Conservation (phyloP, 1,284 basidiomycete genomes). For the Naganishia liquefaciens region DNA sequence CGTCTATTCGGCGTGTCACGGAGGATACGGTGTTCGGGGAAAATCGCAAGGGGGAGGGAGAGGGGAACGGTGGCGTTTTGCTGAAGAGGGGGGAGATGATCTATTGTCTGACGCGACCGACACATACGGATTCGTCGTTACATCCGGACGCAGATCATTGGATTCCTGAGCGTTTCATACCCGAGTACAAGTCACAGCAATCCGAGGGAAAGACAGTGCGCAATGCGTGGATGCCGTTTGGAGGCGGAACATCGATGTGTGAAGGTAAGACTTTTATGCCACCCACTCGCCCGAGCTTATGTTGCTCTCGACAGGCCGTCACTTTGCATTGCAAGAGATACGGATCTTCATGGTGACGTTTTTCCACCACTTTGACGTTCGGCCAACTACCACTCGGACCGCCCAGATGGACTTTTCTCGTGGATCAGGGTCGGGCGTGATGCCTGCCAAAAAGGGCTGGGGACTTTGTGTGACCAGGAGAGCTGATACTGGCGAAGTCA, state of each 20-base stretch:
- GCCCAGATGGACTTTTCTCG: conserved; percentile 12
- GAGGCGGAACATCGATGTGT: conserved; percentile 28
- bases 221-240: conserved; percentile 24
- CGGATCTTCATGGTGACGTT: conserved; percentile 18
- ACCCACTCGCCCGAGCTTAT: background rate
- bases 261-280: conserved; percentile 12
- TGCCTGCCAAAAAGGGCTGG: conserved; percentile 12
- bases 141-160: conserved; percentile 10
- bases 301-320: conserved; percentile 9
- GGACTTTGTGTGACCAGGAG: conserved; percentile 5
- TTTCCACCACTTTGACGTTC: conserved; percentile 23
- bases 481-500: background rate
- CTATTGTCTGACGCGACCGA: conserved; percentile 12
- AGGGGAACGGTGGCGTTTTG: background rate
- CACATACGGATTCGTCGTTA: conserved; percentile 3
- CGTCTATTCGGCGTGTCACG: conserved; percentile 8
- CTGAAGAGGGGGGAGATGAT: conserved; percentile 23
- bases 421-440: conserved; percentile 12
- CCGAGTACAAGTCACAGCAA: background rate
- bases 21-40: conserved; percentile 15
- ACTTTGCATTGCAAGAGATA: conserved; percentile 22
- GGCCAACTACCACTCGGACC: background rate
- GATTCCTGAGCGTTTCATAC: conserved; percentile 19
- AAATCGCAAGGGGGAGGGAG: background rate
- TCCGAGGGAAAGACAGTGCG: conserved; percentile 1